Evolutionary conservation across 345 rosid genomes (phyloP), one percentile per base, ranked within the genome.

Genomic region (Lumnitzera littorea): DNA sequence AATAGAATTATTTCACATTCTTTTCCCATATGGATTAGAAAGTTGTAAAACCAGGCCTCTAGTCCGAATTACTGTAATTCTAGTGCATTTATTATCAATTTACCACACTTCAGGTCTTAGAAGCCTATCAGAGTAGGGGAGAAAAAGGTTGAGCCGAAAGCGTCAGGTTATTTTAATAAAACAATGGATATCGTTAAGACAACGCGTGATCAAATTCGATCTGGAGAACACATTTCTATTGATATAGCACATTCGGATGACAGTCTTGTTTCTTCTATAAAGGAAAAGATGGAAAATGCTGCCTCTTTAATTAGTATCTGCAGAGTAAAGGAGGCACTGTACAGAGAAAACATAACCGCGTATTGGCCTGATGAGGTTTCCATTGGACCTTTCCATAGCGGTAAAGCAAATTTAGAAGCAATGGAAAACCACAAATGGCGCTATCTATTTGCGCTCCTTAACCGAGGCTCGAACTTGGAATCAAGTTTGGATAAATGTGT

Each of bases 391-490:
- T 70, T 73, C 55, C 78, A 77, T 65, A 78, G 55, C 0, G 46
- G 23, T 0, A 13, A 13, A 3, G 1, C 1, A 15, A 15, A 0
- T 20, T 11, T 57, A 2, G 4, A 0, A n/a, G 1, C 53, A 23
- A 70, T 66, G 73, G 78, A 81, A 61, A 63, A 64, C 2, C 78
- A 75, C 11, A 84, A 84, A 47, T 77, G 76, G 86, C 75, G 80
- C 14, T 81, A 84, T 54, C 11, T 74, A 8, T 53, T 79, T 41
- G 68, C 75, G 0, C 82, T 81, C 24, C 78, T 84, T 25, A 68
- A 60, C 7, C 76, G 86, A 53, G 58, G 62, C 24, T 63, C 75
- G 0, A 51, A 72, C 24, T 50, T 71, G 13, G 86, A 80, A 53
- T 68, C 62, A 12, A 63, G 62, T 46, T 31, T 84, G 56, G 72